A percentile compares a stretch with the other conserved stretches of the same genome.
phyloP scores from a whole-genome alignment of 2,329 filamentous ascomycete genomes.

The Fusarium continuum region DNA sequence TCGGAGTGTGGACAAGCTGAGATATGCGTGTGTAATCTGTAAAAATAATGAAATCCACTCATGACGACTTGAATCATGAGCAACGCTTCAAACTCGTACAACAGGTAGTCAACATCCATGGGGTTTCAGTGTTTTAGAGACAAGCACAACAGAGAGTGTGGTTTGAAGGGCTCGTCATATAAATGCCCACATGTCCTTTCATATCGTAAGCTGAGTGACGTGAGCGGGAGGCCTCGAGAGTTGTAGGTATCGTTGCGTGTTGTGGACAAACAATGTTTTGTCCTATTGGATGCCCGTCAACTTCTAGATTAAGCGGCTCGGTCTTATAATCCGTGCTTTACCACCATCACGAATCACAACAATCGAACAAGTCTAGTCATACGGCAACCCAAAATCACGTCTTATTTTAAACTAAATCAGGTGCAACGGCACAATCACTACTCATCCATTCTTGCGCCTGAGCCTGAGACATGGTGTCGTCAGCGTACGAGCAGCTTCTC shows the following conservation, averaged over 20 bases:
- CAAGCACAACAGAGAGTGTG: neutral
- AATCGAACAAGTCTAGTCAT: neutral
- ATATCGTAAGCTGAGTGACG: neutral
- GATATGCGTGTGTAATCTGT: conserved; percentile 39
- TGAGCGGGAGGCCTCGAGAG: neutral
- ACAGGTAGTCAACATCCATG: neutral
- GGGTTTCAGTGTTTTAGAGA: neutral
- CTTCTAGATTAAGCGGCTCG: conserved; percentile 1
- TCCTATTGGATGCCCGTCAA: conserved; percentile 1
- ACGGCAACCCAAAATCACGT: neutral
- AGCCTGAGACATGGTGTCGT: conserved; percentile 32
- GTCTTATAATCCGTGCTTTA: neutral
- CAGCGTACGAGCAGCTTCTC: conserved; percentile 33
- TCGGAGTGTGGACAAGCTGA: conserved; percentile 88
- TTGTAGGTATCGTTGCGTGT: neutral
- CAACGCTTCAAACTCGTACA: neutral
- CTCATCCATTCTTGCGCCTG: too few species aligned
- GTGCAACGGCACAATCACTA: neutral
- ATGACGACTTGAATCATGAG: conserved; percentile 19
- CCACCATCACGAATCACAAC: neutral
- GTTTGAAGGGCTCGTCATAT: neutral
- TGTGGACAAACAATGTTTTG: neutral
- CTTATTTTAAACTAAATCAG: neutral
- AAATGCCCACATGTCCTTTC: neutral
- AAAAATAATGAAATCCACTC: conserved; percentile 38